Evolutionary conservation across 2,329 filamentous ascomycete species (phyloP).

Genomic region (Neopestalotiopsis sp.): DNA sequence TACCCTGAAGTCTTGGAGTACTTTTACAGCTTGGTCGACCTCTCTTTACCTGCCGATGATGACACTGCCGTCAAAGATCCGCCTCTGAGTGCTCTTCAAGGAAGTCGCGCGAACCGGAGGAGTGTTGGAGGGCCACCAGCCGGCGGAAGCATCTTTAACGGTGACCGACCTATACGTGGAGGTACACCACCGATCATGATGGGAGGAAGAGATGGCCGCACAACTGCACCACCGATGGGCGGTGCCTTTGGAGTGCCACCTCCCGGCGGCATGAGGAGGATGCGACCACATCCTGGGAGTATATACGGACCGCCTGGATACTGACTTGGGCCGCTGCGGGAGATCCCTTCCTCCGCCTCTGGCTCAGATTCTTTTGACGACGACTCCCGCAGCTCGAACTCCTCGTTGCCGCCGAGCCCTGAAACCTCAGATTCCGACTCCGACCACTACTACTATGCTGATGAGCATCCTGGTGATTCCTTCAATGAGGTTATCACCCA

Average conservation of each 20-base stretch:
- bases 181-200: slow-evolving; percentile 41
- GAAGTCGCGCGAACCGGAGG: slow-evolving; percentile 50
- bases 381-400: slow-evolving; percentile 17
- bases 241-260: neutral
- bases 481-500: neutral
- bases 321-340: slow-evolving; percentile 19
- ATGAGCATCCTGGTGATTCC: neutral
- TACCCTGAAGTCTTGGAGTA: slow-evolving; percentile 86
- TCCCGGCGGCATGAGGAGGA: neutral
- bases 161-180: slow-evolving; percentile 33
- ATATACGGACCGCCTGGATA: neutral
- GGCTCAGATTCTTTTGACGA: slow-evolving; percentile 17
- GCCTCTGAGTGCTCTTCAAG: slow-evolving; percentile 59
- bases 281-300: neutral
- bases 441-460: slow-evolving; percentile 1
- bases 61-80: slow-evolving; percentile 65
- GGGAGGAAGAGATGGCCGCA: slow-evolving; percentile 43
- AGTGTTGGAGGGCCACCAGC: slow-evolving; percentile 42
- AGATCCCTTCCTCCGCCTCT: slow-evolving; percentile 13
- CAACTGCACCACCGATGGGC: slow-evolving; percentile 24
- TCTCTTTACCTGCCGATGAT: slow-evolving; percentile 68
- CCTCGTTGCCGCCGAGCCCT: slow-evolving; percentile 13
- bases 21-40: slow-evolving; percentile 74
- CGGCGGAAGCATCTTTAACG: slow-evolving; percentile 37
- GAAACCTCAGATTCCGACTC: slow-evolving; percentile 4